A percentile compares a stretch with the other conserved stretches of the same genome.
phyloP scores from a whole-genome alignment of 805 yeast genomes.

The Jamesozyma jinghongensis region DNA sequence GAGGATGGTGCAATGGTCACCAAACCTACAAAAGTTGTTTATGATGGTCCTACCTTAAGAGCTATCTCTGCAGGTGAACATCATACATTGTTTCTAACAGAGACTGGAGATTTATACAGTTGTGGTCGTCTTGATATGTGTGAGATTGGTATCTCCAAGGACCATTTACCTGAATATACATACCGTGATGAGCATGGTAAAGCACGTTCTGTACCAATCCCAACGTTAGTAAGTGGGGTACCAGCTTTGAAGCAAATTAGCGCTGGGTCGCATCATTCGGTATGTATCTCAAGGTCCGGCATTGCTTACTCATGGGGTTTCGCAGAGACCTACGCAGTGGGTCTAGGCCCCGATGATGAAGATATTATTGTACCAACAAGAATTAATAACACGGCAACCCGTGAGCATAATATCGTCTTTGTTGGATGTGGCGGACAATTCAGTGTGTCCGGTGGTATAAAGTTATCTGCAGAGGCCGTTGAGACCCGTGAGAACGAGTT shows the following conservation, averaged over 20 bases:
- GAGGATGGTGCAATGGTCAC: slow-evolving; percentile 80
- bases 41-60: slow-evolving; percentile 40
- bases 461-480: slow-evolving; percentile 4
- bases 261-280: slow-evolving; percentile 86
- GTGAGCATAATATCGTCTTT: slow-evolving; percentile 55
- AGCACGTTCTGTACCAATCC: slow-evolving; percentile 77
- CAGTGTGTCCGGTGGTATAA: slow-evolving; percentile 74
- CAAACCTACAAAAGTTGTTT: slow-evolving; percentile 58
- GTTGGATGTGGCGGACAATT: slow-evolving; percentile 98
- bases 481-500: slow-evolving; percentile 4
- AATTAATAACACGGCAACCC: slow-evolving; percentile 90
- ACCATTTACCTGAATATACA: slow-evolving; percentile 57
- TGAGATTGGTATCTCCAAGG: slow-evolving; percentile 73
- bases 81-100: slow-evolving; percentile 70
- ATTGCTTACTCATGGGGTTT: slow-evolving; percentile 94
- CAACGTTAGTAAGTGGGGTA: slow-evolving; percentile 54
- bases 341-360: slow-evolving; percentile 80
- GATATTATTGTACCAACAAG: slow-evolving; percentile 85
- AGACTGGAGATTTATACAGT: slow-evolving; percentile 63
- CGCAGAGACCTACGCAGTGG: slow-evolving; percentile 94
- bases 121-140: slow-evolving; percentile 94
- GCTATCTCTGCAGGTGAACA: slow-evolving; percentile 95
- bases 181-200: slow-evolving; percentile 73
- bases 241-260: slow-evolving; percentile 56
- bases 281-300: slow-evolving; percentile 72